These are phyloP conservation scores for Mycena belliarum DNA, from an alignment of 768 basidiomycete genomes.

Conservation along the genomic window DNA sequence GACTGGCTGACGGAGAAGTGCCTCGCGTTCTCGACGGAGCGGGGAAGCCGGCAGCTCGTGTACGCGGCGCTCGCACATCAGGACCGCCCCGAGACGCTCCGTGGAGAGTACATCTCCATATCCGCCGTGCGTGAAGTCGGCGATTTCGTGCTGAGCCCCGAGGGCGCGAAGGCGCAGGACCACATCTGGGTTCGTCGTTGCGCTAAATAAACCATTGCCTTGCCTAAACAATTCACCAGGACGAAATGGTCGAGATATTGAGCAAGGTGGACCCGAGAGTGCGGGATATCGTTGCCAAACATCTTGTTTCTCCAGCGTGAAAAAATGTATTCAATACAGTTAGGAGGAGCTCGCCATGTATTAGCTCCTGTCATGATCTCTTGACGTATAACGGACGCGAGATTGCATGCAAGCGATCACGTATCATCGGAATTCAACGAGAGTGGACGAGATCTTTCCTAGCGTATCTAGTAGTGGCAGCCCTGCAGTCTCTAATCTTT, in stretches of 20 bases:
- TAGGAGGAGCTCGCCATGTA: too few species aligned
- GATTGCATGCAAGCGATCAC: too few species aligned
- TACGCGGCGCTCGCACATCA: neutral
- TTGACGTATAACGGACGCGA: too few species aligned
- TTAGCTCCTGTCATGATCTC: too few species aligned
- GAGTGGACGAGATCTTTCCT: too few species aligned
- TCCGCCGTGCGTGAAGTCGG: neutral
- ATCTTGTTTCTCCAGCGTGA: neutral
- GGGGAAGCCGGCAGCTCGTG: neutral
- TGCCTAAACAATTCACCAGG: neutral
- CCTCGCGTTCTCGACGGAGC: neutral
- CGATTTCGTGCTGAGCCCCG: neutral
- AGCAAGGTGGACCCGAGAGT: neutral
- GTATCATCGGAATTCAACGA: too few species aligned
- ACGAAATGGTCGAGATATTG: neutral
- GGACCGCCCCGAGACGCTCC: neutral
- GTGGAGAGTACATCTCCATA: neutral
- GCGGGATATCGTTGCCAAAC: neutral
- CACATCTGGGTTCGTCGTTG: neutral
- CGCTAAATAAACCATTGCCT: neutral
- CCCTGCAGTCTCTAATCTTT: too few species aligned
- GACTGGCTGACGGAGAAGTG: neutral
- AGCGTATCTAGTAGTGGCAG: too few species aligned
- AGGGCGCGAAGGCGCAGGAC: neutral
- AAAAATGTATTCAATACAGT: too few species aligned